These are phyloP conservation scores for Geotrichum fermentans DNA, from an alignment of 1,139 yeast genomes.

Conservation along the genomic window DNA sequence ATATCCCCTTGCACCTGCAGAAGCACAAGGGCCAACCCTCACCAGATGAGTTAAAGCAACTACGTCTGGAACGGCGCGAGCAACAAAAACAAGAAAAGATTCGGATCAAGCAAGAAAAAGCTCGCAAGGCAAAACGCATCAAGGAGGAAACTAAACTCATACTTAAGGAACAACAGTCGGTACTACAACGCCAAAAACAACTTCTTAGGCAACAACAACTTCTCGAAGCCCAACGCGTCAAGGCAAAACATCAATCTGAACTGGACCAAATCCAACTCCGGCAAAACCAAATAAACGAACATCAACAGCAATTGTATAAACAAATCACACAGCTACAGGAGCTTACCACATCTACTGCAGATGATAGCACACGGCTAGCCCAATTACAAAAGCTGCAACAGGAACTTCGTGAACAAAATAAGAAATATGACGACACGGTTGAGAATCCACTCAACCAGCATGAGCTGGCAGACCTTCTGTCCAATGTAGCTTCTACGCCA, in stretches of 20 bases:
- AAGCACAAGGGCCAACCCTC: conserved; percentile 22
- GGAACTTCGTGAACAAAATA: conserved; percentile 7
- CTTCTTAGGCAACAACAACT: conserved; percentile 12
- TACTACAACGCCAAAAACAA: conserved; percentile 16
- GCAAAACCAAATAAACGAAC: conserved; percentile 34
- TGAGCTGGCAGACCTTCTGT: conserved; percentile 7
- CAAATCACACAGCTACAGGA: conserved; percentile 12
- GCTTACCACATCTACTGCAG: conserved; percentile 5
- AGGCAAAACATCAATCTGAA: conserved; percentile 14
- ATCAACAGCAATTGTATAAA: conserved; percentile 8
- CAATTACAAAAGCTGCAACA: conserved; percentile 6
- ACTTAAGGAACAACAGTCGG: conserved; percentile 12
- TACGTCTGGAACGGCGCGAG: conserved; percentile 17
- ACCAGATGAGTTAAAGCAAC: conserved; percentile 20
- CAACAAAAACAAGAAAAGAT: conserved; percentile 16
- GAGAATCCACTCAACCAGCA: conserved; percentile 4
- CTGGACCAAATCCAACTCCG: conserved; percentile 47
- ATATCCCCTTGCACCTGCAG: conserved; percentile 34
- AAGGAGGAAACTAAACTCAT: conserved; percentile 18
- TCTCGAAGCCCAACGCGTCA: conserved; percentile 12
- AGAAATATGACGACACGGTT: neutral
- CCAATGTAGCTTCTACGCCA: conserved; percentile 7
- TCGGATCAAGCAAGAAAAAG: conserved; percentile 17
- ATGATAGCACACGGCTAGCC: conserved; percentile 5
- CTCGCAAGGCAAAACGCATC: conserved; percentile 18